Conservation (phyloP, 495 filamentous ascomycete genomes). For the Hypomontagnella submonticulosa region DNA sequence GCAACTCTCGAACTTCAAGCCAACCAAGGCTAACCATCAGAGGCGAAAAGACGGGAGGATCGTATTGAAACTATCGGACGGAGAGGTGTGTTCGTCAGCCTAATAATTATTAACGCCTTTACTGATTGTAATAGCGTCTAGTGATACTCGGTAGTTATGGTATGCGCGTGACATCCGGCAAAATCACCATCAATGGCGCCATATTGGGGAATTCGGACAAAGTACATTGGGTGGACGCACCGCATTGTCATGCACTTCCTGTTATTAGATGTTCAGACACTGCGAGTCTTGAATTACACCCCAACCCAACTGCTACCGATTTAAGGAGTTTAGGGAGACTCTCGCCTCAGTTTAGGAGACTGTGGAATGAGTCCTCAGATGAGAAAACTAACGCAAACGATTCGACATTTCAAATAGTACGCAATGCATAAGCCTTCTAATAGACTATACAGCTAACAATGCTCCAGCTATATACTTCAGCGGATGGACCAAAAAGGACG, state of each 20-base stretch:
- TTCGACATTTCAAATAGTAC: conserved; percentile 56
- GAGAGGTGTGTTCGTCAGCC: conserved; percentile 53
- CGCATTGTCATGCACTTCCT: conserved; percentile 80
- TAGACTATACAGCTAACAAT: conserved; percentile 24
- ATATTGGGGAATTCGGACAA: conserved; percentile 64
- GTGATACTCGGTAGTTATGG: conserved; percentile 80
- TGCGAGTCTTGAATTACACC: conserved; percentile 61
- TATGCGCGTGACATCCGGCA: conserved; percentile 67
- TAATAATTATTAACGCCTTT: conserved; percentile 3
- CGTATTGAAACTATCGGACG: conserved; percentile 52
- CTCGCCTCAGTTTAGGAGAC: conserved; percentile 74
- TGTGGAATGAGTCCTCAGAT: conserved; percentile 71
- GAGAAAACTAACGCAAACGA: conserved; percentile 8
- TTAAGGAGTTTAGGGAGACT: conserved; percentile 68
- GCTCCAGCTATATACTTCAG: conserved; percentile 58
- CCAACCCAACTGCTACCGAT: conserved; percentile 62
- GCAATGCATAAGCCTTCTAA: neutral
- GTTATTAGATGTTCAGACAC: conserved; percentile 69
- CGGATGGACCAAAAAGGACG: conserved; percentile 54
- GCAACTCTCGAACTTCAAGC: conserved; percentile 58
- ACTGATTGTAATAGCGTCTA: conserved; percentile 61
- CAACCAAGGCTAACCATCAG: conserved; percentile 55
- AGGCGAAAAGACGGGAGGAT: conserved; percentile 50
- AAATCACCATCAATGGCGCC: conserved; percentile 75
- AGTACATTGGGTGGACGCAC: conserved; percentile 73